Conservation (phyloP, 2,329 filamentous ascomycete species). For the Aspergillus sp. region DNA sequence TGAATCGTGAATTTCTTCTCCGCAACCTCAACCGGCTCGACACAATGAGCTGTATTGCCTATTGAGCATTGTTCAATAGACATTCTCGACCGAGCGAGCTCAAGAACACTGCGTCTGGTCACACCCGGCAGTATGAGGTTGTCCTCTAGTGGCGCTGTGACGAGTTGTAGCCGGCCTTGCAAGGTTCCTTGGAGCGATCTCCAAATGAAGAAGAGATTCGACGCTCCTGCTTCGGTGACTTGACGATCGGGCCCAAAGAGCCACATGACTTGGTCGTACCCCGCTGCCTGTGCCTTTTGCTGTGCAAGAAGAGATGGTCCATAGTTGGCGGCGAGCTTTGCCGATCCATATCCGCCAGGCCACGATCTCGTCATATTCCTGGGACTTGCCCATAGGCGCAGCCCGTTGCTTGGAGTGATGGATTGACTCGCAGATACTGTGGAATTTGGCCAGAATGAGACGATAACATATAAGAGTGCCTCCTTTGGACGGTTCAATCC, state of each 20-base stretch:
- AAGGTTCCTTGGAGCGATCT: constrained; percentile 25
- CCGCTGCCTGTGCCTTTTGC: constrained; percentile 66
- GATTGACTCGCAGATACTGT: not conserved
- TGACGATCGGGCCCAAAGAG: constrained; percentile 70
- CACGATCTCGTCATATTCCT: constrained; percentile 67
- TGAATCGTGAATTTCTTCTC: not conserved
- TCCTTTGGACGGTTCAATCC: constrained; percentile 54
- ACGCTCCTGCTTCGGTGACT: constrained; percentile 83
- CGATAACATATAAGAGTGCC: not conserved
- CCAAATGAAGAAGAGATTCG: constrained; percentile 85
- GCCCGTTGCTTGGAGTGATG: not conserved
- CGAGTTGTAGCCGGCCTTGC: constrained; percentile 59
- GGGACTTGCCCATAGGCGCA: not conserved
- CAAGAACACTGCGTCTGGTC: constrained; percentile 61
- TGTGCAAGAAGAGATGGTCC: constrained; percentile 77
- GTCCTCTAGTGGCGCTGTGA: constrained; percentile 77
- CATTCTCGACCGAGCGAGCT: constrained; percentile 4
- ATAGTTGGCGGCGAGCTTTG: constrained; percentile 89
- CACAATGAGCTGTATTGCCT: not conserved
- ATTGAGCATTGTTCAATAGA: not conserved
- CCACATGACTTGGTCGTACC: constrained; percentile 88
- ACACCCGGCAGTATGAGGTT: constrained; percentile 80
- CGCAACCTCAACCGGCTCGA: not conserved
- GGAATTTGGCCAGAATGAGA: not conserved
- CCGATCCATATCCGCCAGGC: constrained; percentile 84